Evolutionary conservation across 768 basidiomycete species (phyloP).

Genomic region (Calocera cornea): DNA sequence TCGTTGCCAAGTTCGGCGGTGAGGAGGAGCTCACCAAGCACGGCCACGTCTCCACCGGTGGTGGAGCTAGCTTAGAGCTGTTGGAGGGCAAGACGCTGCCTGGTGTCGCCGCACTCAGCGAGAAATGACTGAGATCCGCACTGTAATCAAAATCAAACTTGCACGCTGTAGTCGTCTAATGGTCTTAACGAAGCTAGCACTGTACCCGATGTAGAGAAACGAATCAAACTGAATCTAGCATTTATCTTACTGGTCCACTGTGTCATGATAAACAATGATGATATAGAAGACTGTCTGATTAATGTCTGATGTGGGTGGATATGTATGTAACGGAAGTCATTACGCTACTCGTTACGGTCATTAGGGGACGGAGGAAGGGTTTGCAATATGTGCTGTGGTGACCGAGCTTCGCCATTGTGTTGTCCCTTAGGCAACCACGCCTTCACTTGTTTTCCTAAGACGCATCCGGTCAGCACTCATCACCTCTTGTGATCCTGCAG

Average conservation of each 20-base stretch:
- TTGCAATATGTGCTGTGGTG: too few relatives aligned
- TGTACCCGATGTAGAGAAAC: neutral
- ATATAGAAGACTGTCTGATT: neutral
- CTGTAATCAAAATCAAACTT: neutral
- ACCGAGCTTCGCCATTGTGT: too few relatives aligned
- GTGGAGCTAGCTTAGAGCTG: conserved; percentile 84
- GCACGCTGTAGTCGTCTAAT: conserved; percentile 4
- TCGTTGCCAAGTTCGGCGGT: conserved; percentile 70
- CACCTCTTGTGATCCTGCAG: neutral
- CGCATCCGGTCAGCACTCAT: neutral
- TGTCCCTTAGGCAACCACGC: neutral
- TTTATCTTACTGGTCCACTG: neutral
- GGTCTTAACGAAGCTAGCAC: neutral
- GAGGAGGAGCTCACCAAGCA: conserved; percentile 66
- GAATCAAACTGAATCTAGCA: neutral
- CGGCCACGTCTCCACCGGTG: conserved; percentile 85
- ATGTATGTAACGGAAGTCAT: too few relatives aligned
- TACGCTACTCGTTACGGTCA: too few relatives aligned
- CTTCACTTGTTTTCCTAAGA: neutral
- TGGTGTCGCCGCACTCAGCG: conserved; percentile 81
- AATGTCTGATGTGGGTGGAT: neutral
- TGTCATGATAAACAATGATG: neutral
- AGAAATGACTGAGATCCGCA: conserved; percentile 36
- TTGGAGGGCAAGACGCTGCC: conserved; percentile 95
- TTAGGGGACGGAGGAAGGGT: too few relatives aligned